These are phyloP conservation scores for Ammopiptanthus mongolicus DNA, from an alignment of 306 rosid species.

Conservation along the genomic window DNA sequence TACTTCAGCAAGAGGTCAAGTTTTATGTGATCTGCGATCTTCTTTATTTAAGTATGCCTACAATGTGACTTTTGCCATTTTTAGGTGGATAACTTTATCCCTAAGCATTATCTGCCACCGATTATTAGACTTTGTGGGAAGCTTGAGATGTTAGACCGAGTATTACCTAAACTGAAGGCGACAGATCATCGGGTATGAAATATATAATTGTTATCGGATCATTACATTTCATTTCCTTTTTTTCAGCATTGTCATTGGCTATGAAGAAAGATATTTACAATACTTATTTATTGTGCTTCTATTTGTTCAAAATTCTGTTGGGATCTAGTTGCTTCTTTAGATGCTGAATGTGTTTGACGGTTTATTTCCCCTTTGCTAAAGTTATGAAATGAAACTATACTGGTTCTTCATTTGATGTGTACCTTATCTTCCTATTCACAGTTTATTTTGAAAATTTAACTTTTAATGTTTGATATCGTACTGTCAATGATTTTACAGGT, in stretches of 20 bases:
- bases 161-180: conserved; percentile 91
- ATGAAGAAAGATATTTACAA: neutral
- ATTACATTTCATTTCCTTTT: neutral
- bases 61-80: conserved; percentile 20
- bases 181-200: conserved; percentile 93
- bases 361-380: conserved; percentile 11
- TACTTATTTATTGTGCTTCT: neutral
- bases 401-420: neutral
- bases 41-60: neutral
- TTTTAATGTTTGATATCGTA: conserved; percentile 10
- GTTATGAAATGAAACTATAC: neutral
- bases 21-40: conserved; percentile 1
- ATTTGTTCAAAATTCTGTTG: neutral
- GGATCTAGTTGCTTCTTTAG: neutral
- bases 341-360: neutral
- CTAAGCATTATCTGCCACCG: conserved; percentile 91
- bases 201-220: neutral
- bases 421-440: neutral
- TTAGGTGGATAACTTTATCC: conserved; percentile 82
- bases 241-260: neutral
- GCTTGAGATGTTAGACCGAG: conserved; percentile 97
- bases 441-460: neutral
- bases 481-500: conserved; percentile 48
- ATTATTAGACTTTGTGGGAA: conserved; percentile 93
- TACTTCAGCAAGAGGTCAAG: conserved; percentile 6